Evolutionary conservation across 305 asterid genomes (phyloP).

Genomic region (Rubia tinctorum): DNA sequence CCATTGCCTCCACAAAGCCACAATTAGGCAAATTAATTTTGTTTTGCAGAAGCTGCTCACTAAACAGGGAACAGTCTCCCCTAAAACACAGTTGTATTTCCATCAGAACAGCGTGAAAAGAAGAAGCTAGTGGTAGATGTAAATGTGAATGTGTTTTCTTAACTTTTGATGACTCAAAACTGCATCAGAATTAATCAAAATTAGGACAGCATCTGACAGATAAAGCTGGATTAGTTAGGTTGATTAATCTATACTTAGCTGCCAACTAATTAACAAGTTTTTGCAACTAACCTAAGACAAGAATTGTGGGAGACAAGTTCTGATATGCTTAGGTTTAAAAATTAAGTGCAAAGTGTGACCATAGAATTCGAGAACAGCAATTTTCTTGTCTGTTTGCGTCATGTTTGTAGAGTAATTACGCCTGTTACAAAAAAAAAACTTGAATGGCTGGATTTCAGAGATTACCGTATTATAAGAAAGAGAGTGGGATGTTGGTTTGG

Average conservation of each 20-base stretch:
- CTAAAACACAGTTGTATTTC: conserved; percentile 13
- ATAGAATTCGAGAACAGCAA: conserved; percentile 18
- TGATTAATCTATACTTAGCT: conserved; percentile 14
- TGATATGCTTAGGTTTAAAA: conserved; percentile 11
- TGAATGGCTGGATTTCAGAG: too few relatives aligned
- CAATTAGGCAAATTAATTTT: conserved; percentile 10
- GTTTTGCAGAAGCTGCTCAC: conserved; percentile 5
- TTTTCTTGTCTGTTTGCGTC: conserved; percentile 19
- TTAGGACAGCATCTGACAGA: conserved; percentile 46
- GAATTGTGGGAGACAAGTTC: conserved; percentile 7
- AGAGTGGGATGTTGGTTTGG: too few relatives aligned
- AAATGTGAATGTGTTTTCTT: background rate
- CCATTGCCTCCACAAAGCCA: background rate
- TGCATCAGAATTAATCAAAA: conserved; percentile 11
- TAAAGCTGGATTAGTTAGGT: conserved; percentile 25
- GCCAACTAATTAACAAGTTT: background rate
- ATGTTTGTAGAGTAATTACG: background rate
- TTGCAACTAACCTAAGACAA: conserved; percentile 16
- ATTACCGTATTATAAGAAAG: too few relatives aligned
- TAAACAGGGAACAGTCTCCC: conserved; percentile 14
- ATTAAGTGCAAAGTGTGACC: conserved; percentile 5
- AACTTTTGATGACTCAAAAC: background rate
- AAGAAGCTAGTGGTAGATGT: background rate
- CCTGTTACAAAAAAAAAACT: too few relatives aligned
- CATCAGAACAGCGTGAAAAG: background rate